Base-by-base conservation (phyloP, 2,329 filamentous ascomycete genomes). In the Epicoccum sorghinum region DNA sequence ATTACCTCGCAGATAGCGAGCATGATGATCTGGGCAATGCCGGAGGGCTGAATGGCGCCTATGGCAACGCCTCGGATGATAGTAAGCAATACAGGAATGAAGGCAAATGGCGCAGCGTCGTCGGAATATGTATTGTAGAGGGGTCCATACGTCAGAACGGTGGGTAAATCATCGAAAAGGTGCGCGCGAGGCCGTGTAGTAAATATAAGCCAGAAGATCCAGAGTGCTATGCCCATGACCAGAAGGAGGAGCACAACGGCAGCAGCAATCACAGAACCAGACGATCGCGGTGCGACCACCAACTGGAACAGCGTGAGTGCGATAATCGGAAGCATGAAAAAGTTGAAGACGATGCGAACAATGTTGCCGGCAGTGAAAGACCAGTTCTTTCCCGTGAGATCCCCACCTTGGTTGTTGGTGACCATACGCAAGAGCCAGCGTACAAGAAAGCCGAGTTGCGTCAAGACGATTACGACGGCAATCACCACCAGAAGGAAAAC, bases 41-140 rank as follows among this genome's bases (percentile, higher is more conserved):
- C 95, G 30, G 91, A 96, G 1, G 90, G 88, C 73, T 99, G 95
- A 12, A 98, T 87, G 14, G 92, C 95, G 27, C 95, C 95, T 64
- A 99, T 90, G 18, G 92, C 91, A 60, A 98, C 87, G 52, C 92
- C 93, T 30, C 93, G 88, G 54, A 96, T 79, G 69, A 96, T 87
- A 4, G 89, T 96, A 55, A 98, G 80, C 30, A 96, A 79, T 13
- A 96, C 86, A 1, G 93, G 93, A 18, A 97, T 87, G 37, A 96
- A 82, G 6, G 93, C 92, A 74, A 96, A 99, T 0, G 91, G 87
- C 7, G 93, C 91, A 0, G 92, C 91, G 71, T 93, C 90, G 72
- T 99, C 95, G 23, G 90, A 95, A 73, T 96, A 98, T 0, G 95
- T 99, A 76, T 99, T 99, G 70, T 99, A 99, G 7, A 99, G 80